These are phyloP conservation scores for Pseudonitzschia pungens DNA, from an alignment of 108 stramenopile genomes.

Conservation along the genomic window DNA sequence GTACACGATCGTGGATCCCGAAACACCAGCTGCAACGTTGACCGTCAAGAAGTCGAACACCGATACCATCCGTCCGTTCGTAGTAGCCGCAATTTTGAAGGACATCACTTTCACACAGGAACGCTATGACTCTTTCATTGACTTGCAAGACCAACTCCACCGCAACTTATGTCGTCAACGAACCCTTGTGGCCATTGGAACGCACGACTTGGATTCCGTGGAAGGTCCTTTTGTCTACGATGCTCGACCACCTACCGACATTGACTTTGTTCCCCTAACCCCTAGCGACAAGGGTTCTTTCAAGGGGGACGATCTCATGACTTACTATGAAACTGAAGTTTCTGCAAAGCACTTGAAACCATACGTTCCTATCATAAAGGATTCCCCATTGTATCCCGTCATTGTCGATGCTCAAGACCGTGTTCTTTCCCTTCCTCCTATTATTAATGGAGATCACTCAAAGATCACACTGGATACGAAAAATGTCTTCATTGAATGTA, in stretches of 20 bases:
- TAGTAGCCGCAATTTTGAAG: slow-evolving; percentile 96
- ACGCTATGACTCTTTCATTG: slow-evolving; percentile 97
- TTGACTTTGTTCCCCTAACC: slow-evolving; percentile 95
- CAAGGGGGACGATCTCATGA: slow-evolving; percentile 64
- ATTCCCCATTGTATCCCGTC: slow-evolving; percentile 92
- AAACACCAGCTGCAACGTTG: slow-evolving; percentile 42
- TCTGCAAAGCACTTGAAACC: slow-evolving; percentile 96
- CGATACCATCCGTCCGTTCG: slow-evolving; percentile 91
- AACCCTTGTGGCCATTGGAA: slow-evolving; percentile 98
- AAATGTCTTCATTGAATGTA: slow-evolving; percentile 99
- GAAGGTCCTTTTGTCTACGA: slow-evolving; percentile 92
- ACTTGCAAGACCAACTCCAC: slow-evolving; percentile 99
- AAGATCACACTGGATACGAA: slow-evolving; percentile 92
- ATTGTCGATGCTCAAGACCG: slow-evolving; percentile 81
- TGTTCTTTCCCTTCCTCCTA: slow-evolving; percentile 96
- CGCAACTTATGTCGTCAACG: slow-evolving; percentile 97
- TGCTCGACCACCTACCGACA: slow-evolving; percentile 80
- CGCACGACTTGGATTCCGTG: slow-evolving; percentile 95
- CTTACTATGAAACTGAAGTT: slow-evolving; percentile 89
- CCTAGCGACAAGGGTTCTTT: slow-evolving; percentile 61
- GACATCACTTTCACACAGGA: slow-evolving; percentile 86
- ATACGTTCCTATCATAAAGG: slow-evolving; percentile 94
- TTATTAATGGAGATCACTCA: slow-evolving; percentile 94
- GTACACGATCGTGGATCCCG: slow-evolving; percentile 43
- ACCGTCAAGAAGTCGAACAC: slow-evolving; percentile 84